phyloP scores from a whole-genome alignment of 768 basidiomycete species.

The Leccinum uliginosum region DNA sequence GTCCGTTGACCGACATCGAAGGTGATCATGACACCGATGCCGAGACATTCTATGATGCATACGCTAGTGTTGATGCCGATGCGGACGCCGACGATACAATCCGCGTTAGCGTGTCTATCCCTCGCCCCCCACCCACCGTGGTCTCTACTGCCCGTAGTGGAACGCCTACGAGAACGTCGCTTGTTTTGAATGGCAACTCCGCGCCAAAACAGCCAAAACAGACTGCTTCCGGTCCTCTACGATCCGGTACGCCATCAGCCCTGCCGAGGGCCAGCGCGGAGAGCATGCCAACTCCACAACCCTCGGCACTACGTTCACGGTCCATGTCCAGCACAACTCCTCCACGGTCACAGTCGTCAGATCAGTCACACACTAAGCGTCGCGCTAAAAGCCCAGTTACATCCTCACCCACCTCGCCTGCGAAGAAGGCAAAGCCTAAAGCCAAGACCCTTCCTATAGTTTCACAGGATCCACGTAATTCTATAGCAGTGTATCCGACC shows the following conservation, averaged over 20 bases:
- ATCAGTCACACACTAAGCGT: conserved; percentile 39
- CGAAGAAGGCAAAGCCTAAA: conserved; percentile 38
- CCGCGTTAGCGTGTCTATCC: conserved; percentile 17
- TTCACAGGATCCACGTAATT: conserved; percentile 44
- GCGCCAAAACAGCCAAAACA: conserved; percentile 43
- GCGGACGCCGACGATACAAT: conserved; percentile 18
- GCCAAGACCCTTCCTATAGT: conserved; percentile 31
- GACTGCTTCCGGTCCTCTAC: conserved; percentile 42
- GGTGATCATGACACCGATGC: conserved; percentile 39
- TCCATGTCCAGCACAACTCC: conserved; percentile 25
- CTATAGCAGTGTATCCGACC: conserved; percentile 66
- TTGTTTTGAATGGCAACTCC: conserved; percentile 33
- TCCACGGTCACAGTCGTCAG: conserved; percentile 26
- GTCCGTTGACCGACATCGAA: conserved; percentile 71
- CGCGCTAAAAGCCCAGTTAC: conserved; percentile 46
- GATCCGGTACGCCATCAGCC: conserved; percentile 40
- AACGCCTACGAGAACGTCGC: conserved; percentile 38
- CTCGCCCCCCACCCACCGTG: conserved; percentile 15
- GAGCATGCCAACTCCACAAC: conserved; percentile 34
- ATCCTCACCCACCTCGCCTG: conserved; percentile 33
- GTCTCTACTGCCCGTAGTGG: conserved; percentile 35
- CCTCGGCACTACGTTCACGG: conserved; percentile 25
- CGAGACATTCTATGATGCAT: conserved; percentile 42
- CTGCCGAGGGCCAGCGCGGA: conserved; percentile 38
- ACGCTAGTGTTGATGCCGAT: conserved; percentile 16